Evolutionary conservation across 2,329 filamentous ascomycete species (phyloP).

Genomic region (Phyllosticta capitalensis): DNA sequence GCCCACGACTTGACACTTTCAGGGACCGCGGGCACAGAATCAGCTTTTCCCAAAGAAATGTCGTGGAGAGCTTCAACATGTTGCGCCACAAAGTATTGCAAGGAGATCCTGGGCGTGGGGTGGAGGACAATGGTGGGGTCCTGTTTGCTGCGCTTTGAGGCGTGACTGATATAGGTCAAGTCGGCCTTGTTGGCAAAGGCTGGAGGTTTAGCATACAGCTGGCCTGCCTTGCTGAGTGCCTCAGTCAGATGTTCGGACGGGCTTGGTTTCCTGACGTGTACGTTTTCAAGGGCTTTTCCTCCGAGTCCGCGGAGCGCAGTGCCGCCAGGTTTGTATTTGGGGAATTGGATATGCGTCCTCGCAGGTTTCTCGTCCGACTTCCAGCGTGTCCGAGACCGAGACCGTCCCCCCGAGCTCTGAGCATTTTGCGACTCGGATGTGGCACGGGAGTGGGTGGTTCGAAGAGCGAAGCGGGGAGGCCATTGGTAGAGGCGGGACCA

Average conservation of each 20-base stretch:
- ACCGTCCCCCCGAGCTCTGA: neutral
- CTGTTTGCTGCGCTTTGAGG: neutral
- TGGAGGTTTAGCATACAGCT: neutral
- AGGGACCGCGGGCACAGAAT: neutral
- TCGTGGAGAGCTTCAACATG: neutral
- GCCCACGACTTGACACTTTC: neutral
- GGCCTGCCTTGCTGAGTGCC: neutral
- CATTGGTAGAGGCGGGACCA: neutral
- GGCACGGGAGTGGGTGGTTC: neutral
- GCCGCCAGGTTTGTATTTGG: neutral
- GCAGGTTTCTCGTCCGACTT: neutral
- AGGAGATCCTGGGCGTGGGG: neutral
- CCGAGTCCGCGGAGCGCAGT: neutral
- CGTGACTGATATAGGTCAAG: neutral
- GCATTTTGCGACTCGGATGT: neutral
- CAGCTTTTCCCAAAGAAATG: neutral
- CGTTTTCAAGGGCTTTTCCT: neutral
- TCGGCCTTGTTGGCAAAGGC: neutral
- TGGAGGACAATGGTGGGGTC: neutral
- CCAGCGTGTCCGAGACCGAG: neutral
- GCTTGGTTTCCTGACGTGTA: neutral
- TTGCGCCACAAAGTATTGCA: conserved; percentile 1
- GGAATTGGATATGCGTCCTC: neutral
- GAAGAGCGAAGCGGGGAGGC: neutral
- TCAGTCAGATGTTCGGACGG: neutral